Percentiles rank a stretch among this genome's conserved stretches.
phyloP scores from a whole-genome alignment of 345 rosid species.

The Gossypium longicalyx region DNA sequence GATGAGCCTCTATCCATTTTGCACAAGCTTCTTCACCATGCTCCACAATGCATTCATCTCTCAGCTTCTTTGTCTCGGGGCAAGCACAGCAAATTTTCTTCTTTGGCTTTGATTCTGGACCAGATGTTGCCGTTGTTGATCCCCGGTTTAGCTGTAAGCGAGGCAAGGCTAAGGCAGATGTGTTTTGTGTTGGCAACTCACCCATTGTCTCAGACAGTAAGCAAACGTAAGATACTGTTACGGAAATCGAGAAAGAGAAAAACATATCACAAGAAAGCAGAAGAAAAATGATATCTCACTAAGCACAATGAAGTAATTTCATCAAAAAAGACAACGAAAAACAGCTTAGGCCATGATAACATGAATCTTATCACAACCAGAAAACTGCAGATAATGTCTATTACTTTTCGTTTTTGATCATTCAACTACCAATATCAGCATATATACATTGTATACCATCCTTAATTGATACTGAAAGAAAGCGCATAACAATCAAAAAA shows the following conservation, averaged over 20 bases:
- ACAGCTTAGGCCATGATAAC: neutral
- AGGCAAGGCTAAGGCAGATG: slow-evolving; percentile 39
- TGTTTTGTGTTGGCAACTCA: slow-evolving; percentile 40
- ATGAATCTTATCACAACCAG: neutral
- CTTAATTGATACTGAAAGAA: neutral
- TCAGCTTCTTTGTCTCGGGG: slow-evolving; percentile 78
- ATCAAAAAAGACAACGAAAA: neutral
- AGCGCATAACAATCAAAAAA: neutral
- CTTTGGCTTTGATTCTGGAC: slow-evolving; percentile 58
- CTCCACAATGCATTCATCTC: slow-evolving; percentile 89
- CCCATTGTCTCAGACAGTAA: slow-evolving; percentile 37
- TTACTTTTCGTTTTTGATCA: no score
- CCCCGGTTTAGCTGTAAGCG: slow-evolving; percentile 39
- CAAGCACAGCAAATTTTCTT: slow-evolving; percentile 95
- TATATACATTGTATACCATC: neutral
- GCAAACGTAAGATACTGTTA: neutral
- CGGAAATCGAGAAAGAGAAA: neutral
- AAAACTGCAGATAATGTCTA: neutral
- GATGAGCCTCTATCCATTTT: slow-evolving; percentile 95
- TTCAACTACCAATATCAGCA: neutral
- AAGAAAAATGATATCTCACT: neutral
- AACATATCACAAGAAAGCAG: neutral
- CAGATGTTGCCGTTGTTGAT: slow-evolving; percentile 20
- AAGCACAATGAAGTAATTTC: neutral
- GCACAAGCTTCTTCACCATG: slow-evolving; percentile 80